Conservation (phyloP, 257 asterid genomes). For the Anisodus acutangulus region DNA sequence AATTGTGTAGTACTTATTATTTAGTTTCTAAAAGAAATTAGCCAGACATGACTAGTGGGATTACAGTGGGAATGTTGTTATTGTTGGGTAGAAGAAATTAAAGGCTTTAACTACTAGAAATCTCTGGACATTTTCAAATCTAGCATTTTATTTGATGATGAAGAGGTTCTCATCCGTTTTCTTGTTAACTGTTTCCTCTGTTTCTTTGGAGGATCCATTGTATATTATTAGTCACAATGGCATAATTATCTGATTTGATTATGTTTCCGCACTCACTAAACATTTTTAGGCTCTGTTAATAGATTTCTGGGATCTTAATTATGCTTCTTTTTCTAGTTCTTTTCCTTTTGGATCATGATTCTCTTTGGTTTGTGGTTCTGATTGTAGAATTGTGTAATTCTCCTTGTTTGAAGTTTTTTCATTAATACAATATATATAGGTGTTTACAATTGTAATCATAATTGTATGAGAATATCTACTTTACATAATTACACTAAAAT, state of each 20-base stretch:
- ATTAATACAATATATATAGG: too few species aligned
- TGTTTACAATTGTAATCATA: too few species aligned
- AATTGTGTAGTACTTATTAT: too few species aligned
- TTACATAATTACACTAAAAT: too few species aligned
- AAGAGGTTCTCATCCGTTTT: neutral
- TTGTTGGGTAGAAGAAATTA: neutral
- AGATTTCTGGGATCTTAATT: neutral
- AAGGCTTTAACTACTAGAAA: neutral
- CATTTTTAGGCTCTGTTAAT: neutral
- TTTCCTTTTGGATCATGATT: conserved; percentile 7
- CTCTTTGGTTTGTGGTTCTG: conserved; percentile 1
- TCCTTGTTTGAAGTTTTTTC: too few species aligned
- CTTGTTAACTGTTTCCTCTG: neutral
- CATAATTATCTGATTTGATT: neutral
- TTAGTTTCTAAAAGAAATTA: neutral
- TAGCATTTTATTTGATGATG: neutral
- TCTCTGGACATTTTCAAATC: neutral
- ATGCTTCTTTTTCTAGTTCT: neutral
- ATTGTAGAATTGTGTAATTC: too few species aligned
- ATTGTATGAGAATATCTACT: too few species aligned
- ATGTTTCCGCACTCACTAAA: neutral
- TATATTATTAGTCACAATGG: neutral
- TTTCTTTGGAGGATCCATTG: neutral
- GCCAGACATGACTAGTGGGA: too few species aligned
- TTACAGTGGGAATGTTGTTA: too few species aligned